Evolutionary conservation across 2,329 filamentous ascomycete species (phyloP).

Genomic region (Cladosporium oxysporum): DNA sequence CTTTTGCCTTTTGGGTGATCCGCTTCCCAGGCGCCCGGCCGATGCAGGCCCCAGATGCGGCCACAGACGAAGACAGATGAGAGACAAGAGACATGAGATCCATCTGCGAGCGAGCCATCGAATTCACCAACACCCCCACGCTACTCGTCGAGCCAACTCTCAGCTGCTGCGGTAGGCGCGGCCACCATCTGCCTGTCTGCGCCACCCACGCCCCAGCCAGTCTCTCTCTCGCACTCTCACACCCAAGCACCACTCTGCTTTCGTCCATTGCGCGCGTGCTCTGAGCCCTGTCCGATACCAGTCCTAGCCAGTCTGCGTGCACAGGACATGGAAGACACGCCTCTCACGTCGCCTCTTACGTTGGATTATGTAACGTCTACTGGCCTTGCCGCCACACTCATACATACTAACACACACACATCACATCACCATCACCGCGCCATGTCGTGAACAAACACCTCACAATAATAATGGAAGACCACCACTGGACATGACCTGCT

Average conservation of each 20-base stretch:
- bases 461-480: not conserved
- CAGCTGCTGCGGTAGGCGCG: constrained; percentile 18
- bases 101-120: constrained; percentile 8
- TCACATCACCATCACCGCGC: not conserved
- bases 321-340: not conserved
- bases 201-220: constrained; percentile 5
- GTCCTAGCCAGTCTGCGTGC: not conserved
- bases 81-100: not conserved
- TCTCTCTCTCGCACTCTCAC: not conserved
- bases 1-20: not conserved
- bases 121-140: constrained; percentile 10
- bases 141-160: constrained; percentile 1
- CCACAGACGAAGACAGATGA: not conserved
- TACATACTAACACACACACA: not conserved
- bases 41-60: not conserved
- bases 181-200: not conserved
- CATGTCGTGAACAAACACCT: not conserved
- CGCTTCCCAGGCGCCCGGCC: constrained; percentile 9
- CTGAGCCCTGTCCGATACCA: not conserved
- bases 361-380: not conserved
- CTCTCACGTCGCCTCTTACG: not conserved
- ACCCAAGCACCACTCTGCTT: not conserved
- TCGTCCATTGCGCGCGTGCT: constrained; percentile 17
- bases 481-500: not conserved
- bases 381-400: not conserved